These are phyloP conservation scores for Gloeostereum incarnatum DNA, from an alignment of 768 basidiomycete genomes.

Conservation along the genomic window DNA sequence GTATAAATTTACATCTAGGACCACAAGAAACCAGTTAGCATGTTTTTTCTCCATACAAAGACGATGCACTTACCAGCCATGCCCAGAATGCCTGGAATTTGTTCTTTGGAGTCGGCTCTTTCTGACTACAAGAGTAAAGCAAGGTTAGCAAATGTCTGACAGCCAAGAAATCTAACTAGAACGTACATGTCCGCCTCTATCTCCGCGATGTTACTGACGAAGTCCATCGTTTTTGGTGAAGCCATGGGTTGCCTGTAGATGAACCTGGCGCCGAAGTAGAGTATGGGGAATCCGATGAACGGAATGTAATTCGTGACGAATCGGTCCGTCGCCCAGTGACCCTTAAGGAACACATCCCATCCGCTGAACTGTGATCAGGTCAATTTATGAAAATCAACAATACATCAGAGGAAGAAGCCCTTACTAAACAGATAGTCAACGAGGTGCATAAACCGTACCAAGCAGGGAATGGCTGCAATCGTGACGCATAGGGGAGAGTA, in stretches of 20 bases:
- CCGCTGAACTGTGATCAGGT: conserved; percentile 30
- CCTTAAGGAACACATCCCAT: conserved; percentile 42
- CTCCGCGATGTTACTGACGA: conserved; percentile 57
- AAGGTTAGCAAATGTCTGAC: conserved; percentile 1
- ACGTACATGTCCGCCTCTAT: conserved; percentile 57
- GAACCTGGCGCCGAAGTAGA: conserved; percentile 55
- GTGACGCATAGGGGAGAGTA: conserved; percentile 60
- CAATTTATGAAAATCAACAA: background rate
- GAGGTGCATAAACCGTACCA: conserved; percentile 40
- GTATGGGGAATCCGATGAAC: conserved; percentile 58
- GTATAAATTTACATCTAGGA: too few relatives aligned
- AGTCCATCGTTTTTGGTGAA: conserved; percentile 72
- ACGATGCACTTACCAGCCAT: conserved; percentile 54
- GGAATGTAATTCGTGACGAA: conserved; percentile 86
- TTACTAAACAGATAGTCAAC: conserved; percentile 52
- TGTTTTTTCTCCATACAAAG: too few relatives aligned
- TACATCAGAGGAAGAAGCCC: conserved; percentile 13
- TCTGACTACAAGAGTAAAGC: conserved; percentile 28
- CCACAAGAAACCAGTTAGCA: too few relatives aligned
- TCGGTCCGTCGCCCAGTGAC: conserved; percentile 43
- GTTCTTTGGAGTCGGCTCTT: conserved; percentile 66
- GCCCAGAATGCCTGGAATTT: conserved; percentile 63
- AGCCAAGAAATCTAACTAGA: background rate
- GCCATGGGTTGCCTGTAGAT: conserved; percentile 38
- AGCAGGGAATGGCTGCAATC: conserved; percentile 66